Evolutionary conservation across 192 early-diverging fungal genomes (phyloP), one percentile per base, ranked within the genome.

Genomic region (Podila epicladia): DNA sequence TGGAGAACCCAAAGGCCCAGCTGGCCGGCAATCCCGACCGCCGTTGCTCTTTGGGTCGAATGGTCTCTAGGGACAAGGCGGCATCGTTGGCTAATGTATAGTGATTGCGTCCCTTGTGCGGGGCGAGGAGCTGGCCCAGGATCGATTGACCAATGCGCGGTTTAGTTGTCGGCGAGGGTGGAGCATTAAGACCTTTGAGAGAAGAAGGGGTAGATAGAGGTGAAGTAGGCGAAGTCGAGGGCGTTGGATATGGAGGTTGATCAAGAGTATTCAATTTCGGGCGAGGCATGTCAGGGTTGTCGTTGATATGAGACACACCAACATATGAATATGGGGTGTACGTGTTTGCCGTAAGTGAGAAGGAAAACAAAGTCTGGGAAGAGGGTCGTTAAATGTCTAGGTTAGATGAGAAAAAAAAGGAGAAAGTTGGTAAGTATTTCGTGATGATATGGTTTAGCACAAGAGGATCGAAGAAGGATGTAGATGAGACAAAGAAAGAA

Each of bases 21-120:
- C 41, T 50, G 6, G 49, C 6, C 20, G 77, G 77, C 15, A 80
- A 45, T 31, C 66, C 65, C 33, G 77, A 80, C 15, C 77, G 77
- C 17, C 77, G 71, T 28, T 73, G 77, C 7, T 72, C 76, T 51
- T 79, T 72, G 19, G 76, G 76, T 31, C 77, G 71, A 33, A 73
- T 67, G 3, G 77, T 80, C 62, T 80, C 70, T 9, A 38, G 58
- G 20, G 77, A 80, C 13, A 80, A 37, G 3, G 71, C 17, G 15
- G 55, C 67, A 65, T 69, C 77, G 41, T 62, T 32, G 20, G 66
- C 53, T 3, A 64, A 26, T 15, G 48, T 73, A 45, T 80, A 61
- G 12, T 73, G 60, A 33, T 67, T 48, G 7, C 77, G 64, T 55
- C 67, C 58, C n/a, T 57, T 62, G 50, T 79, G 76, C 13, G 77